Evolutionary conservation across 2,329 filamentous ascomycete genomes (phyloP).

Genomic region (Lojkania enalia): DNA sequence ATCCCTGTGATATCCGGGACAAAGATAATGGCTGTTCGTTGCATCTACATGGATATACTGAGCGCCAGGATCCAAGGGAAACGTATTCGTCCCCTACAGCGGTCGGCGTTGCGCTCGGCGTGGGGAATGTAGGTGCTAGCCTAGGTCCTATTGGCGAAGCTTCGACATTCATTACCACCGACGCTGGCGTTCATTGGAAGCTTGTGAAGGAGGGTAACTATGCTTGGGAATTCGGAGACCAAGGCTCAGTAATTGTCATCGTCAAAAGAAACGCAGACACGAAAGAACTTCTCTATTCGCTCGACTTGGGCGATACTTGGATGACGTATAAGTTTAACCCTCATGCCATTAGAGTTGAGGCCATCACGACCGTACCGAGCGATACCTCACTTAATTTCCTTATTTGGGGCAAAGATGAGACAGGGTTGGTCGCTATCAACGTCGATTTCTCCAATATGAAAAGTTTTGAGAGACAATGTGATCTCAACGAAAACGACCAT

Average conservation of each 20-base stretch:
- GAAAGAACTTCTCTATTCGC: slow-evolving; percentile 71
- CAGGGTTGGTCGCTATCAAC: slow-evolving; percentile 71
- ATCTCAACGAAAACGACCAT: slow-evolving; percentile 63
- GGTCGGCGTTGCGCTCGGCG: slow-evolving; percentile 85
- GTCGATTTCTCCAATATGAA: slow-evolving; percentile 81
- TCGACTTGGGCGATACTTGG: slow-evolving; percentile 83
- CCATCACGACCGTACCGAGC: slow-evolving; percentile 85
- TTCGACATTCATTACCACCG: slow-evolving; percentile 86
- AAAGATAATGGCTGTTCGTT: slow-evolving; percentile 72
- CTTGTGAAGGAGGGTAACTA: slow-evolving; percentile 84
- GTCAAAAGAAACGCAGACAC: slow-evolving; percentile 72
- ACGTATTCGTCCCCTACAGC: slow-evolving; percentile 88
- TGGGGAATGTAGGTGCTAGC: slow-evolving; percentile 83
- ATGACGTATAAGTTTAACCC: slow-evolving; percentile 72
- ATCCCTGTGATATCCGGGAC: slow-evolving; percentile 65
- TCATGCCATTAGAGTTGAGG: slow-evolving; percentile 68
- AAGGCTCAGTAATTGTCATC: slow-evolving; percentile 89
- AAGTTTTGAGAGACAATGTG: slow-evolving; percentile 68
- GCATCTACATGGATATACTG: slow-evolving; percentile 94
- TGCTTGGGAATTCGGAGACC: slow-evolving; percentile 94
- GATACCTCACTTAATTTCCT: slow-evolving; percentile 91
- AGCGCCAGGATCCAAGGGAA: slow-evolving; percentile 77
- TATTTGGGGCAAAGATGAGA: slow-evolving; percentile 72
- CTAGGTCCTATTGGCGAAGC: slow-evolving; percentile 70
- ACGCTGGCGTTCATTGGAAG: slow-evolving; percentile 89